These are phyloP conservation scores for Diaporthe longicolla DNA, from an alignment of 2,329 filamentous ascomycete species.

Conservation along the genomic window DNA sequence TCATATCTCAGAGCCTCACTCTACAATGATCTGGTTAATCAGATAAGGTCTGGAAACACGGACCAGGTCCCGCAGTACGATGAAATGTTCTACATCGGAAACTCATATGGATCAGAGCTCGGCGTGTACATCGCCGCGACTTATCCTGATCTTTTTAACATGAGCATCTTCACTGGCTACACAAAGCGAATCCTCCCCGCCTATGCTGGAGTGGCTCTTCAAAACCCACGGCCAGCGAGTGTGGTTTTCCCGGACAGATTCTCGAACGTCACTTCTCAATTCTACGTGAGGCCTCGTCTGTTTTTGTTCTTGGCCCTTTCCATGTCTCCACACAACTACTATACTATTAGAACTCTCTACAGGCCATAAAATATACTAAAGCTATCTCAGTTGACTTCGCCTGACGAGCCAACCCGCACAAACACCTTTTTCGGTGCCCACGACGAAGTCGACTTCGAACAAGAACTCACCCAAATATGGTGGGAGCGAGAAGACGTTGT, in stretches of 20 bases:
- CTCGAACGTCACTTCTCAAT: fast-evolving
- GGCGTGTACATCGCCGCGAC: background rate
- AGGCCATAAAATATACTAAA: background rate
- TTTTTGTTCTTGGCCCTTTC: background rate
- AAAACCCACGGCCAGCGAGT: background rate
- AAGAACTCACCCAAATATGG: background rate
- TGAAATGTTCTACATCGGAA: background rate
- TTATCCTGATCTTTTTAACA: background rate
- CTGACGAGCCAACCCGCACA: background rate
- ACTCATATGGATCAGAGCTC: conserved; percentile 3
- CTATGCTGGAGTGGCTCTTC: background rate
- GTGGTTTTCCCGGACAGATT: background rate
- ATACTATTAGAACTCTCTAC: background rate
- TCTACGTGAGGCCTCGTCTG: background rate
- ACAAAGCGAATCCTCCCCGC: background rate
- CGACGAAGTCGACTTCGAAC: conserved; percentile 2
- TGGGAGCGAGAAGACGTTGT: conserved; percentile 14
- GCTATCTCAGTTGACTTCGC: background rate
- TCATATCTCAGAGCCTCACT: background rate
- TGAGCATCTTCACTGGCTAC: background rate
- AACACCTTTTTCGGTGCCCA: conserved; percentile 5
- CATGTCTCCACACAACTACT: background rate
- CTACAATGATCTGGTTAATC: background rate
- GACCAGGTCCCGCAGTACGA: conserved; percentile 6
- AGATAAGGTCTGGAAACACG: conserved; percentile 8